Evolutionary conservation across 2,329 filamentous ascomycete species (phyloP).

Genomic region (Phialemonium atrogriseum): DNA sequence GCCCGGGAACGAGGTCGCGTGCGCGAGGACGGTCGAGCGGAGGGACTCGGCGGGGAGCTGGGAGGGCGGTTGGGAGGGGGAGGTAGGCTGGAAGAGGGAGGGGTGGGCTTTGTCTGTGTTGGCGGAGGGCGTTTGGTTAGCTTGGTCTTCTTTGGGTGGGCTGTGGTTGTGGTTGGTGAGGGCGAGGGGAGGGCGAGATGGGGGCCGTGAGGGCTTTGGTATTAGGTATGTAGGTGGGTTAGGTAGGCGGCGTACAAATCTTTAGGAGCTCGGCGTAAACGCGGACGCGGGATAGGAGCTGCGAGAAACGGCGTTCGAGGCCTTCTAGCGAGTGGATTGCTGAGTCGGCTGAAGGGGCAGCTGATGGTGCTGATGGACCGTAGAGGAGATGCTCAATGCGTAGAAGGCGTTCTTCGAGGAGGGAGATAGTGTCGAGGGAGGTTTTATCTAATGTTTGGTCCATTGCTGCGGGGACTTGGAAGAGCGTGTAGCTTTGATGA

Average conservation of each 20-base stretch:
- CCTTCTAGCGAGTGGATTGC: constrained; percentile 36
- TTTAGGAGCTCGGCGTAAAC: constrained; percentile 52
- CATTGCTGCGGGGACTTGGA: no score
- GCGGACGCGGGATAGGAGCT: constrained; percentile 40
- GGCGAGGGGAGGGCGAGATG: neutral
- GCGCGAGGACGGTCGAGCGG: constrained; percentile 46
- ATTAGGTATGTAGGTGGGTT: neutral
- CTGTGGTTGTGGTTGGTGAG: neutral
- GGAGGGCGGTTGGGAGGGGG: constrained; percentile 37
- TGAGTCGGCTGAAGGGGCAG: constrained; percentile 26
- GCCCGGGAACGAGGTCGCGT: constrained; percentile 45
- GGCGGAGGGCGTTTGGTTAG: neutral
- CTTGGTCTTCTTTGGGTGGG: constrained; percentile 7
- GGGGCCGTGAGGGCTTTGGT: no score
- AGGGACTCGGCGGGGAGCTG: constrained; percentile 43
- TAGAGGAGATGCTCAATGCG: constrained; percentile 52
- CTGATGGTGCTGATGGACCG: constrained; percentile 30
- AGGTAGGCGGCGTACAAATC: constrained; percentile 39
- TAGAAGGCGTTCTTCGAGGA: constrained; percentile 50
- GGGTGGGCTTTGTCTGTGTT: constrained; percentile 42
- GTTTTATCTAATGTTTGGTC: constrained; percentile 39
- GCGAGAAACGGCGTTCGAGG: constrained; percentile 45
- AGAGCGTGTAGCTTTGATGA: no score
- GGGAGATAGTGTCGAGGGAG: constrained; percentile 44
- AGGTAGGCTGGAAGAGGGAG: constrained; percentile 43